Evolutionary conservation across 2,329 filamentous ascomycete species (phyloP), one percentile per base, ranked within the genome.

Genomic region (Penicillium palitans): DNA sequence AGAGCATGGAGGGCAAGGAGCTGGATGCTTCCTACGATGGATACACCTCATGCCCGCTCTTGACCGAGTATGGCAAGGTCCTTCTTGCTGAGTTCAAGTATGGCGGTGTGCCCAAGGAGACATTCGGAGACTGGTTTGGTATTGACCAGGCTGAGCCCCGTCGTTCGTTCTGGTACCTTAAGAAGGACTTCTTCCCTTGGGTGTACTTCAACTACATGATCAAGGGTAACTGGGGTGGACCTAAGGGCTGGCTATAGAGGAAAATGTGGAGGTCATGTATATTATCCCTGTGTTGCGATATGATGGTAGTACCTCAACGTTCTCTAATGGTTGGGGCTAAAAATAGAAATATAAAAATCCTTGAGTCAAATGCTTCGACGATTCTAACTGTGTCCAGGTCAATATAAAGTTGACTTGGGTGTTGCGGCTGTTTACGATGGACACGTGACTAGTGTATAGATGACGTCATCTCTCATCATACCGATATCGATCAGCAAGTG

Each of bases 141-240:
- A 77, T 87, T 7, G 84, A 87, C 64, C 85, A 88, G 70, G 79
- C 70, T 0, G 72, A 73, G 10, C 85, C 85, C 2, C 79, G 84
- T 4, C 79, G 80, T 4, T 75, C 80, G 0, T 88, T 88, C 67
- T 88, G 85, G 63, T 76, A 87, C 64, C 64, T 88, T 45, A 88
- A 88, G 77, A 87, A 85, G 74, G 81, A 87, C 66, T 88, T 88
- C 66, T 88, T 88, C 72, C 85, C 85, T 0, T 87, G 85, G 85
- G 85, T 88, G 3, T 87, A 87, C 72, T 80, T 78, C 53, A 80
- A 83, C 39, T 79, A 78, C 39, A 82, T 86, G 80, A 79, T 87
- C 7, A 87, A 84, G 73, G 85, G 85, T 6, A 83, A 78, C 8
- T 87, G 85, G 85, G 84, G 76, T 24, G 85, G 85, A 6, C 83